Evolutionary conservation across 1,284 basidiomycete species (phyloP), one percentile per base, ranked within the genome.

Genomic region (Ustilago vetiveriae): DNA sequence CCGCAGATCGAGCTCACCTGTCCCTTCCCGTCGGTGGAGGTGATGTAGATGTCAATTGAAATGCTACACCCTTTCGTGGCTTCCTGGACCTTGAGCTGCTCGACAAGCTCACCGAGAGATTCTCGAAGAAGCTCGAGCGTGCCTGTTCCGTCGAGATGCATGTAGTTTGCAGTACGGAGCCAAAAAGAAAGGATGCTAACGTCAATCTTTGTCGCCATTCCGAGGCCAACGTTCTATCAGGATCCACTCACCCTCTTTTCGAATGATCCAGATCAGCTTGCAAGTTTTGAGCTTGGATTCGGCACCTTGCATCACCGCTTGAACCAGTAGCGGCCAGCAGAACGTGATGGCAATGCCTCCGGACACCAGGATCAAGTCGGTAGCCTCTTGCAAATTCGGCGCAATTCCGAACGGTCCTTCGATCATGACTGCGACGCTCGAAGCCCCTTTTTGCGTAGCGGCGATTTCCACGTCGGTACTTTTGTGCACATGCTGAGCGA

Each of bases 301-400:
- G 4, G 21, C n/a, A 24, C 43, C 24, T 3, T 19, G 38, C 24
- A 41, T 42, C 14, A 44, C 39, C 2, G 64, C 64, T 2, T 48
- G 36, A n/a, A 51, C 39, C n/a, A 76, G 58, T 11, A 68, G 24
- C 7, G 73, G 65, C 42, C 69, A 53, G 32, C 62, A 63, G 51
- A 64, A 74, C 2, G 73, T 70, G 54, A 76, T 64, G 1, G 70
- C 74, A 17, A 76, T 65, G 26, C 74, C 74, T 6, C 72, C 73
- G 2, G 69, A 43, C 6, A 63, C 57, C 27, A 75, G 42, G 3
- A 68, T 49, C 19, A 64, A 24, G 17, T 64, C 33, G 2, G 47
- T 47, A 13, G 42, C 47, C 13, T 44, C 32, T 4, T 49, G 33
- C 14, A 45, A 29, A 24, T 65, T 38, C n/a, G 54, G 54, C 3